phyloP scores from a whole-genome alignment of 2,329 filamentous ascomycete genomes.

The Fusarium camptoceras region DNA sequence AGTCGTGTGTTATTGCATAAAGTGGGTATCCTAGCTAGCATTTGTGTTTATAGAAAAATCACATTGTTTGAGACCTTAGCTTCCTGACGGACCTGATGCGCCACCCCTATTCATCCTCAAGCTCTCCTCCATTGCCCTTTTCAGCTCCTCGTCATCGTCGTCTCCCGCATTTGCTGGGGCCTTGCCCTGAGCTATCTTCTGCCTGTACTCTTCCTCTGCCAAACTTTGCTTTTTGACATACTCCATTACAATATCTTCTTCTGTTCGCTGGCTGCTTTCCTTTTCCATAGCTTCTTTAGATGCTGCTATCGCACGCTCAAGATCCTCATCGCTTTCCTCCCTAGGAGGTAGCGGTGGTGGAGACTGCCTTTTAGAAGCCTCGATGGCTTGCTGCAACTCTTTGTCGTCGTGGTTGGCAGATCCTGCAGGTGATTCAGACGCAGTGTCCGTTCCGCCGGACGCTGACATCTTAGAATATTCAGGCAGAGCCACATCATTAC shows the following conservation, averaged over 20 bases:
- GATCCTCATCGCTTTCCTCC: constrained; percentile 46
- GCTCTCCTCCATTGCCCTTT: constrained; percentile 66
- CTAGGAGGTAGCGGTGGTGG: constrained; percentile 24
- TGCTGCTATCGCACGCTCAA: constrained; percentile 56
- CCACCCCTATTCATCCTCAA: constrained; percentile 55
- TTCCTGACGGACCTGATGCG: constrained; percentile 43
- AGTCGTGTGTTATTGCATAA: not conserved
- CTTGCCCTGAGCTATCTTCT: constrained; percentile 51
- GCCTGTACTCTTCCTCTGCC: constrained; percentile 69
- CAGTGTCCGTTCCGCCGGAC: constrained; percentile 20
- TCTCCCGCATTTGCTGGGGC: constrained; percentile 48
- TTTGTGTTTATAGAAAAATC: constrained; percentile 5
- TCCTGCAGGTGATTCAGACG: not conserved
- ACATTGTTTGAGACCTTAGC: constrained; percentile 14
- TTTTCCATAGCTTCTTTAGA: constrained; percentile 56
- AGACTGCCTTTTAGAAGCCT: constrained; percentile 53
- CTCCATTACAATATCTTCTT: constrained; percentile 79
- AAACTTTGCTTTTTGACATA: constrained; percentile 82
- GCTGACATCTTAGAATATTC: constrained; percentile 37
- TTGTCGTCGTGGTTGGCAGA: constrained; percentile 49
- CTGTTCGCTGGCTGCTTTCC: constrained; percentile 60
- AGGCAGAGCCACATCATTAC: constrained; percentile 23
- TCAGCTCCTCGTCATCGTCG: constrained; percentile 67
- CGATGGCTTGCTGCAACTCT: constrained; percentile 55
- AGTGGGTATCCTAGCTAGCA: constrained; percentile 34